Base-by-base conservation (phyloP, 1,284 basidiomycete species). In the Ustilago loliicola region DNA sequence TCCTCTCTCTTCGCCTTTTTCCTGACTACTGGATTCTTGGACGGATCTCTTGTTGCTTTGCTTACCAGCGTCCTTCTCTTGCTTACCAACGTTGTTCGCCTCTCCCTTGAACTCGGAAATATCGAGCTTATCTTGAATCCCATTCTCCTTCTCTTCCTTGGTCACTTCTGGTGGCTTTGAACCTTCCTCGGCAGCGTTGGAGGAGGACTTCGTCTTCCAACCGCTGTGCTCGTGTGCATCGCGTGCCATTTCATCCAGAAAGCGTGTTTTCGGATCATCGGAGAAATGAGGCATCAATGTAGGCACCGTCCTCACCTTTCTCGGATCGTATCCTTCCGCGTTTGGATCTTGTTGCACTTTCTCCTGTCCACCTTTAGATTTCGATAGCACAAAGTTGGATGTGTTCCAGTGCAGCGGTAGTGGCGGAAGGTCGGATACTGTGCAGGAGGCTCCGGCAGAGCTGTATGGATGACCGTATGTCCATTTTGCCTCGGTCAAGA, bases 191-290 rank as follows among this genome's bases (percentile, higher is more conserved):
- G 30, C 9, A 8, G 4, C 21, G 13, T 30, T 42, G 36, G 36
- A 23, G 19, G 21, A 13, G 5, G 27, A 3, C 30, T 72, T 74
- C 30, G 59, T 61, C 70, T 77, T 77, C 76, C 76, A 78, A 3
- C 77, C 77, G 10, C 72, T 74, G 40, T 82, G 82, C 40, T 84
- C 84, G 62, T 86, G 80, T 25, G 83, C 80, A 36, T 83, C 80
- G 3, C 75, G 21, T 9, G 72, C 76, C 45, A 82, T 69, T 58
- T 86, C 85, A 54, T 84, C 82, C n/a, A 86, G 53, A 58, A 85
- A 86, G 2, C 85, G 68, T n/a, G 81, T 80, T 58, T 85, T 85
- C 9, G 85, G 85, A 66, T 86, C 85, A 66, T 86, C 85, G 0
- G 76, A 79, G 51, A 86, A 86, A 40, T 83, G 79, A n/a, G 85